These are phyloP conservation scores for Kodamaea jinghongensis DNA, from an alignment of 805 yeast genomes.

Conservation along the genomic window DNA sequence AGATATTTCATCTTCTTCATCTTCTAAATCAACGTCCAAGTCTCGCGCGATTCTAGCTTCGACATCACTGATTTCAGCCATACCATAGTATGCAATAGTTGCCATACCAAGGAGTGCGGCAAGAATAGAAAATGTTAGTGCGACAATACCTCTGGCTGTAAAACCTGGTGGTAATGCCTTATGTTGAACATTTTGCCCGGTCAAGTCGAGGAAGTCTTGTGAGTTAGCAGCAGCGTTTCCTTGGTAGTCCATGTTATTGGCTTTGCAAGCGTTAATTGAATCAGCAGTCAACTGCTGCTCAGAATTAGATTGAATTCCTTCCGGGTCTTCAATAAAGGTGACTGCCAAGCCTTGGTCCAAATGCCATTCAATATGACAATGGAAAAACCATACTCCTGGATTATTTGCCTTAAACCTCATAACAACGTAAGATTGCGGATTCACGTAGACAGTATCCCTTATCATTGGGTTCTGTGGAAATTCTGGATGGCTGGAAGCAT, in stretches of 20 bases:
- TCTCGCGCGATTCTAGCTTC: slow-evolving; percentile 61
- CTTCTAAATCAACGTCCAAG: slow-evolving; percentile 46
- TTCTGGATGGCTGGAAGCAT: slow-evolving; percentile 41
- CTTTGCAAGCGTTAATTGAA: slow-evolving; percentile 59
- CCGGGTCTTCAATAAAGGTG: slow-evolving; percentile 80
- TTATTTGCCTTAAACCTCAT: slow-evolving; percentile 87
- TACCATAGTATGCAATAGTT: slow-evolving; percentile 78
- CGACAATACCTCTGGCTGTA: slow-evolving; percentile 93
- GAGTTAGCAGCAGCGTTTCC: slow-evolving; percentile 93
- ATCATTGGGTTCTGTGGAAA: slow-evolving; percentile 76
- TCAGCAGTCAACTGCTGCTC: slow-evolving; percentile 60
- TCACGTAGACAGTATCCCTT: slow-evolving; percentile 78
- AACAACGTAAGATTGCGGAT: slow-evolving; percentile 82
- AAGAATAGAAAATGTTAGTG: slow-evolving; percentile 84
- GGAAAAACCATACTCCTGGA: slow-evolving; percentile 99
- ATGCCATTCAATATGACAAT: slow-evolving; percentile 99
- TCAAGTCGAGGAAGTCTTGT: slow-evolving; percentile 59
- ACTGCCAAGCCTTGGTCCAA: slow-evolving; percentile 90
- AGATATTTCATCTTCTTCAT: slow-evolving; percentile 16
- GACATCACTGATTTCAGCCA: slow-evolving; percentile 71
- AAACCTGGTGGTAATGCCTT: slow-evolving; percentile 77
- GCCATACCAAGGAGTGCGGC: slow-evolving; percentile 81
- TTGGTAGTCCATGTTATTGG: slow-evolving; percentile 46
- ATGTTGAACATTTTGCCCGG: slow-evolving; percentile 71
- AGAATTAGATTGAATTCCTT: slow-evolving; percentile 48